Evolutionary conservation across 441 rosid species (phyloP).

Genomic region (Bruguiera hainesii): DNA sequence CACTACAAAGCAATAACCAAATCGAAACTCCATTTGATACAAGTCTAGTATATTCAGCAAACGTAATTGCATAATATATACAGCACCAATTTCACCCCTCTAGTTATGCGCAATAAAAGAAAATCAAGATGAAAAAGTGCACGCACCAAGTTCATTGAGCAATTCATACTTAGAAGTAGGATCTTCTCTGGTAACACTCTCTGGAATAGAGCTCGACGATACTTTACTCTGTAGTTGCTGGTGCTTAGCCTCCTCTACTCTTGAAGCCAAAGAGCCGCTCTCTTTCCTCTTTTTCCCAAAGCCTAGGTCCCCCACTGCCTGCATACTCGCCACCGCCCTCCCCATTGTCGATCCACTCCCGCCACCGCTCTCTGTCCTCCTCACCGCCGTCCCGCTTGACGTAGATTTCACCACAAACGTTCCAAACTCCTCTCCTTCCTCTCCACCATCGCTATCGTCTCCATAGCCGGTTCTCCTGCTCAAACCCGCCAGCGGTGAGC

Average conservation of each 20-base stretch:
- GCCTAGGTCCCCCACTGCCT: slow-evolving; percentile 47
- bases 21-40: too few relatives aligned
- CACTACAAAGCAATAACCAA: neutral
- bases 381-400: slow-evolving; percentile 31
- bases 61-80: neutral
- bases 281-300: slow-evolving; percentile 54
- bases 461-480: slow-evolving; percentile 27
- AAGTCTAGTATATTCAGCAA: too few relatives aligned
- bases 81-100: neutral
- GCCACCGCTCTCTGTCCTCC: slow-evolving; percentile 32
- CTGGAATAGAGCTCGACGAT: slow-evolving; percentile 85
- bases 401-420: slow-evolving; percentile 67
- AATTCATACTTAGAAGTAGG: slow-evolving; percentile 90
- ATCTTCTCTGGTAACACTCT: slow-evolving; percentile 80
- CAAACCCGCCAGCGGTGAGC: slow-evolving; percentile 26
- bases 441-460: slow-evolving; percentile 47
- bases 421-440: slow-evolving; percentile 54
- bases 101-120: neutral
- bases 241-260: slow-evolving; percentile 38
- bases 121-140: slow-evolving; percentile 1
- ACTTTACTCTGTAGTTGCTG: slow-evolving; percentile 52
- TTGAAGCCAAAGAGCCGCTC: slow-evolving; percentile 40
- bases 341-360: slow-evolving; percentile 62
- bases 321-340: slow-evolving; percentile 88
- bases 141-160: slow-evolving; percentile 89